Conservation (phyloP, 2,329 filamentous ascomycete species). For the Penicillium sclerotigenum region DNA sequence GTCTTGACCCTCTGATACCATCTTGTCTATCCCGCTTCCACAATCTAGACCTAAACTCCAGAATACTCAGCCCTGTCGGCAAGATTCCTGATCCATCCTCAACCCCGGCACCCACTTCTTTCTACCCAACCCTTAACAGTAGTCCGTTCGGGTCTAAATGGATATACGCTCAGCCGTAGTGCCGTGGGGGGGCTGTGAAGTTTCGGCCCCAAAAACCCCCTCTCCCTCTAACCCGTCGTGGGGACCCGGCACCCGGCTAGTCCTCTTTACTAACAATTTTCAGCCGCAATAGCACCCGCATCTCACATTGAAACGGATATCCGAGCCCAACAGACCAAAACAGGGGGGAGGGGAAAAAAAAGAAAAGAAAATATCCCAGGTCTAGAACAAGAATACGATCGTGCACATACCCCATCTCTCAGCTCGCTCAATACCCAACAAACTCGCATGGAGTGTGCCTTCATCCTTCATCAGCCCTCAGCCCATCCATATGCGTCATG, state of each 20-base stretch:
- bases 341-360: too few species aligned
- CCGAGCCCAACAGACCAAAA: not conserved
- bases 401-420: not conserved
- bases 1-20: not conserved
- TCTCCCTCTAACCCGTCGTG: not conserved
- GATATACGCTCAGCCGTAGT: not conserved
- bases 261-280: not conserved
- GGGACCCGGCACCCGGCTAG: not conserved
- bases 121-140: not conserved
- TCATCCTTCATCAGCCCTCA: not conserved
- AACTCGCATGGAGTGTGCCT: not conserved
- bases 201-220: not conserved
- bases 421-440: not conserved
- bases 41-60: not conserved
- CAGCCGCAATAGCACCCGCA: not conserved
- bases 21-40: not conserved
- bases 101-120: not conserved
- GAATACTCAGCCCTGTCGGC: not conserved
- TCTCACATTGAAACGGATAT: not conserved
- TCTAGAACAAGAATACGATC: not conserved
- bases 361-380: not conserved
- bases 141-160: not conserved
- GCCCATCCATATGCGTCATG: not conserved
- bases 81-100: not conserved
- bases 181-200: conserved; percentile 1